Evolutionary conservation across 129 eudicot genomes (phyloP).

Genomic region (Mikania micrantha): DNA sequence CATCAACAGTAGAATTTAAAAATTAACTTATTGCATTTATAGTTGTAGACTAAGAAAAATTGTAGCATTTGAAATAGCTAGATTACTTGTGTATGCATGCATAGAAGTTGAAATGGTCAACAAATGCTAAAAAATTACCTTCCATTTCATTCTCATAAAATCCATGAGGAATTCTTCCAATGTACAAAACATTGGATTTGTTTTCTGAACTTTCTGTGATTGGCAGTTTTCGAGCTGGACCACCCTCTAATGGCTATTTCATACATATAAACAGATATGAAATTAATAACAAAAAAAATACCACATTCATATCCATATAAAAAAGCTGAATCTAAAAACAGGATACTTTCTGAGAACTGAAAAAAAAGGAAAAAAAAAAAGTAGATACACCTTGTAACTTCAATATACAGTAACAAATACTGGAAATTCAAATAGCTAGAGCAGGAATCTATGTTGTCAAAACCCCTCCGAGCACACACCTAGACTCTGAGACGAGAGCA

Average conservation of each 20-base stretch:
- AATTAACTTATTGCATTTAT: neutral
- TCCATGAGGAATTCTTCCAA: constrained; percentile 93
- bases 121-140: constrained; percentile 37
- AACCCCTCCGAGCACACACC: too few species aligned
- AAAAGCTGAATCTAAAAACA: neutral
- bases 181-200: constrained; percentile 68
- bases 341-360: neutral
- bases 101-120: neutral
- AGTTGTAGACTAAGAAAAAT: neutral
- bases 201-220: constrained; percentile 34
- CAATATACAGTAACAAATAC: neutral
- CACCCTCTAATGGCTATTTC: constrained; percentile 80
- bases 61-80: neutral
- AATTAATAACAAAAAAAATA: neutral
- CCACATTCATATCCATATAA: neutral
- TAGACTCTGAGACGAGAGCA: too few species aligned
- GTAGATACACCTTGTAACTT: neutral
- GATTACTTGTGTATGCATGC: neutral
- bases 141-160: constrained; percentile 94
- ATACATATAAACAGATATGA: constrained; percentile 7
- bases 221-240: constrained; percentile 64
- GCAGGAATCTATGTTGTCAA: too few species aligned
- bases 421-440: neutral
- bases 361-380: neutral
- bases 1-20: neutral